Conservation (phyloP, 495 filamentous ascomycete genomes). For the Parathielavia hyrcaniae region DNA sequence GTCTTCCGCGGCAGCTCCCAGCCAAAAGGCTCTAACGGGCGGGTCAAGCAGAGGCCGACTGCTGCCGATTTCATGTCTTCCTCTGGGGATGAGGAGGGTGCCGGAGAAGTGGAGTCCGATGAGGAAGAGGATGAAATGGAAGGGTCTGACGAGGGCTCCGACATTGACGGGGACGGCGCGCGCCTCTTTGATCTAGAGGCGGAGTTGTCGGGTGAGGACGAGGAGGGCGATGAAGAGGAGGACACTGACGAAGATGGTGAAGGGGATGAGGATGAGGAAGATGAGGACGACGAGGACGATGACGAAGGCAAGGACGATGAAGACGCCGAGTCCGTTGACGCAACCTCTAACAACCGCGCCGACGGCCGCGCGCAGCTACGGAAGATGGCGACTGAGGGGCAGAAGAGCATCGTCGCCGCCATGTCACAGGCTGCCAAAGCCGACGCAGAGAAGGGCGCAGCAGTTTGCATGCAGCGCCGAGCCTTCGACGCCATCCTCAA, state of each 20-base stretch:
- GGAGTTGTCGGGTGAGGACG: slow-evolving; percentile 38
- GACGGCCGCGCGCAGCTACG: slow-evolving; percentile 40
- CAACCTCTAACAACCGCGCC: slow-evolving; percentile 30
- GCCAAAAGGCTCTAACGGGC: slow-evolving; percentile 28
- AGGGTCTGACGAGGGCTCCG: slow-evolving; percentile 27
- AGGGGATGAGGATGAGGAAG: slow-evolving; percentile 33
- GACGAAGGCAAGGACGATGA: slow-evolving; percentile 36
- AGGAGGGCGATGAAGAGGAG: slow-evolving; percentile 38
- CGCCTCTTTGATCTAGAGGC: slow-evolving; percentile 25
- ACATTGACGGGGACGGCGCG: slow-evolving; percentile 27
- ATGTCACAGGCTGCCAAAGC: slow-evolving; percentile 67
- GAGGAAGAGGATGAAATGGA: slow-evolving; percentile 22
- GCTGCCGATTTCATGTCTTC: slow-evolving; percentile 49
- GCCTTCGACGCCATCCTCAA: slow-evolving; percentile 84
- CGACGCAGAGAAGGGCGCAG: slow-evolving; percentile 77
- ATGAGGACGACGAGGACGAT: slow-evolving; percentile 38
- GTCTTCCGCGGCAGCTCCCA: slow-evolving; percentile 51
- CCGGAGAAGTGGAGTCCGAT: slow-evolving; percentile 27
- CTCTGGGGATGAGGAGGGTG: slow-evolving; percentile 36
- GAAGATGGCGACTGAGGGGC: slow-evolving; percentile 63
- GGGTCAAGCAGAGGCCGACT: slow-evolving; percentile 34
- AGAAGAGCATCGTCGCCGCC: slow-evolving; percentile 59
- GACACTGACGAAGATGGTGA: slow-evolving; percentile 38
- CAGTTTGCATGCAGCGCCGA: slow-evolving; percentile 74
- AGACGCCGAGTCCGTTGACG: slow-evolving; percentile 35